A percentile compares a stretch with the other conserved stretches of the same genome.
Evolutionary conservation across 305 asterid species (phyloP).

Genomic region (Rubia occidens): DNA sequence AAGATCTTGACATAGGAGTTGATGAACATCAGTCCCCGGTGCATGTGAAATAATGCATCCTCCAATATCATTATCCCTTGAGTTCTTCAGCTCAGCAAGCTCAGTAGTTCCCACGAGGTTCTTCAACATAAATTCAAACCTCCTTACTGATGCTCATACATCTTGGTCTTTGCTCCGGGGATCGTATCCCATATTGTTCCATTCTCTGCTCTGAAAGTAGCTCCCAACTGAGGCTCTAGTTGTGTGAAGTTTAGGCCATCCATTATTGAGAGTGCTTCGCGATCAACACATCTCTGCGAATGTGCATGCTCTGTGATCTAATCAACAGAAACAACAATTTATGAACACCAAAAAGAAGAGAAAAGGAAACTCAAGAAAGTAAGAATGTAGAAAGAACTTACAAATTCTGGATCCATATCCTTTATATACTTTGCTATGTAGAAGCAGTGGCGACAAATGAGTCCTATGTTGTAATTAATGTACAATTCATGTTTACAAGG

Average conservation of each 20-base stretch:
- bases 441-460: conserved; percentile 30
- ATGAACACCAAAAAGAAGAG: not conserved
- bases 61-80: conserved; percentile 20
- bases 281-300: not conserved
- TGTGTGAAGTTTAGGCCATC: not conserved
- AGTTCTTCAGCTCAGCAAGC: conserved; percentile 29
- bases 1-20: conserved; percentile 37
- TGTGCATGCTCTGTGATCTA: not conserved
- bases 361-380: not conserved
- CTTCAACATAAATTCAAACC: conserved; percentile 65
- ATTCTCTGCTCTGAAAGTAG: not conserved
- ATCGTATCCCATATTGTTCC: conserved; percentile 59
- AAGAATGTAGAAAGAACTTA: conserved; percentile 4
- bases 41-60: conserved; percentile 82
- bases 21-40: conserved; percentile 57
- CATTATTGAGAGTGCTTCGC: not conserved
- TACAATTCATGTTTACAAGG: not conserved
- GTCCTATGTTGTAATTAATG: conserved; percentile 25
- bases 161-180: conserved; percentile 28
- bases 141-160: conserved; percentile 68
- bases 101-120: conserved; percentile 48
- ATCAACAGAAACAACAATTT: not conserved
- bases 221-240: not conserved
- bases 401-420: conserved; percentile 29
- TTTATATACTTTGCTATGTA: conserved; percentile 30